These are phyloP conservation scores for Mucor circinelloides DNA, from an alignment of 371 early-diverging fungal genomes.

Conservation along the genomic window DNA sequence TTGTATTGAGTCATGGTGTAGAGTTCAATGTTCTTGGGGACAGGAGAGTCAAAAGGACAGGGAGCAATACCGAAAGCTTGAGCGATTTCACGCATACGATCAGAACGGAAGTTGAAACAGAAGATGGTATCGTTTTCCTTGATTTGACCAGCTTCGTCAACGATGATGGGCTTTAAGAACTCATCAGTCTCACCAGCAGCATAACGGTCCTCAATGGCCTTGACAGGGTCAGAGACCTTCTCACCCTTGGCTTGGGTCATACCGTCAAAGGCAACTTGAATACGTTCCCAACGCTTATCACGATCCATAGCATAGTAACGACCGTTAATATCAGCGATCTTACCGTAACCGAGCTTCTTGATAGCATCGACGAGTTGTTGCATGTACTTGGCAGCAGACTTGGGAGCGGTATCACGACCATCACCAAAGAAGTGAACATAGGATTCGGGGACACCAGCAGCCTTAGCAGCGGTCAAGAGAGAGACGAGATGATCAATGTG, in stretches of 20 bases:
- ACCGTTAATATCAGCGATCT: constrained; percentile 92
- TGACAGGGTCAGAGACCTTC: constrained; percentile 65
- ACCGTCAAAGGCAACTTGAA: constrained; percentile 92
- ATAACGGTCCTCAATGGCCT: constrained; percentile 85
- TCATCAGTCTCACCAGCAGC: constrained; percentile 93
- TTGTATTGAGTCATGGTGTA: constrained; percentile 99
- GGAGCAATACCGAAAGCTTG: constrained; percentile 88
- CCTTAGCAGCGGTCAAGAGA: constrained; percentile 85
- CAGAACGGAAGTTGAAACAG: constrained; percentile 97
- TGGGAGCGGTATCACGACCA: constrained; percentile 98
- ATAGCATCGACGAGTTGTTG: constrained; percentile 71
- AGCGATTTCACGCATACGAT: constrained; percentile 98
- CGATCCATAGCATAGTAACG: constrained; percentile 99
- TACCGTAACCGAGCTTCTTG: constrained; percentile 75
- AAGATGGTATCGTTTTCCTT: constrained; percentile 82
- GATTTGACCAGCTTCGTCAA: constrained; percentile 77
- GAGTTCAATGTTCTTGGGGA: constrained; percentile 82
- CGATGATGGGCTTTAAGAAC: constrained; percentile 97
- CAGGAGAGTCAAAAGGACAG: constrained; percentile 81
- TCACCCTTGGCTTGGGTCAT: constrained; percentile 87
- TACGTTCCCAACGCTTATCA: constrained; percentile 99
- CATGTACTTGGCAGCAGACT: constrained; percentile 78
- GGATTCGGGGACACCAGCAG: constrained; percentile 80
- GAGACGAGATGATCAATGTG: constrained; percentile 94
- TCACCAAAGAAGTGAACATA: constrained; percentile 99